These are phyloP conservation scores for Crucihimalaya himalaica DNA, from an alignment of 345 rosid genomes.

Conservation along the genomic window DNA sequence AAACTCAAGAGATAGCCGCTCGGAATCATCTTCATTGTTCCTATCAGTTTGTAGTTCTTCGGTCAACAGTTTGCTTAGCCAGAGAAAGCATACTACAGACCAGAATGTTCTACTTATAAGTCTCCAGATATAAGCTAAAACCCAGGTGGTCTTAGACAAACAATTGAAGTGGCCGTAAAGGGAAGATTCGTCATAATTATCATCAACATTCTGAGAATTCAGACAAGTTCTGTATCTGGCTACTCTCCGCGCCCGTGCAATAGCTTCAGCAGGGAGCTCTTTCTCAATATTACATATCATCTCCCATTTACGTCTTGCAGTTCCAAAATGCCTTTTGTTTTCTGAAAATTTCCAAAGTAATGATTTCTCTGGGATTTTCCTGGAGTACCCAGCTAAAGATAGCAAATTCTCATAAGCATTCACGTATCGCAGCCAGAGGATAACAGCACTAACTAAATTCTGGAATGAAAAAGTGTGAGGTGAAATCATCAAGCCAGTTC, in stretches of 20 bases:
- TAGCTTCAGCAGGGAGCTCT: conserved; percentile 73
- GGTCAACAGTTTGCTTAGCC: conserved; percentile 29
- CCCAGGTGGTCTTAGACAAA: conserved; percentile 41
- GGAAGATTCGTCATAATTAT: conserved; percentile 35
- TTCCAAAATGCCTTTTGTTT: conserved; percentile 46
- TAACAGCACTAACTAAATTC: conserved; percentile 49
- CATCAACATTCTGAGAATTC: conserved; percentile 43
- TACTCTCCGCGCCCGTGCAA: conserved; percentile 80
- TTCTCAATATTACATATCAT: conserved; percentile 61
- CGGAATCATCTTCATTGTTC: conserved; percentile 39
- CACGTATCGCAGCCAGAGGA: conserved; percentile 73
- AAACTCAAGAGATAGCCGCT: conserved; percentile 39
- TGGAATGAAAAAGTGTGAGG: conserved; percentile 63
- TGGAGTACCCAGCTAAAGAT: conserved; percentile 56
- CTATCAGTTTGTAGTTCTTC: conserved; percentile 44
- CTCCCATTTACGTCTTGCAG: conserved; percentile 60
- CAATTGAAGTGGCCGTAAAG: conserved; percentile 24
- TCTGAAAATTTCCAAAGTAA: conserved; percentile 48
- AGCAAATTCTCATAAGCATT: conserved; percentile 65
- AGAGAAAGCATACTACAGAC: conserved; percentile 37
- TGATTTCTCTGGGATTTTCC: conserved; percentile 46
- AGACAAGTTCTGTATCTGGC: conserved; percentile 59
- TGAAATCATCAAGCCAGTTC: conserved; percentile 53
- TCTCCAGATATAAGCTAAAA: conserved; percentile 48
- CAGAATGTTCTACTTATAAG: conserved; percentile 42